Evolutionary conservation across 805 yeast genomes (phyloP), one percentile per base, ranked within the genome.

Genomic region (Saccharomycopsis lassenensis): DNA sequence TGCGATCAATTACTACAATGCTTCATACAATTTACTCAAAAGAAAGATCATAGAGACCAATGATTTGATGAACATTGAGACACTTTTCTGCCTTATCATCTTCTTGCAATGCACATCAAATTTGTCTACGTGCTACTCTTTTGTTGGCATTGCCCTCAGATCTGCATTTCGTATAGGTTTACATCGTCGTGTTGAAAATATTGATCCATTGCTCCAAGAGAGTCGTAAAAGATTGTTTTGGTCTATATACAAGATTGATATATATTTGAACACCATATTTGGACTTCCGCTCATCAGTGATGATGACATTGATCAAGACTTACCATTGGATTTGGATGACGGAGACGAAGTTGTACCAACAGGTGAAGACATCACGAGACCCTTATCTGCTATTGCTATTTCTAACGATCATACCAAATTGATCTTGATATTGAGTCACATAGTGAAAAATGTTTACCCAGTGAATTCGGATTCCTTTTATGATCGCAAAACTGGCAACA

Each of bases 241-340:
- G 82, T 79, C 95, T 1, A 77, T 86, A 44, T 80, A 82, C 54
- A 86, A 86, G 54, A 80, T 85, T 79, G 95, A 87, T 51, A 74
- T 84, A 29, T 86, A 87, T 53, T 82, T 85, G 49, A 83, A 82
- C 53, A 80, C 94, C 6, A 75, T 86, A 61, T 54, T 87, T 45
- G 95, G 95, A 1, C 62, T 86, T 34, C 96, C 96, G 1, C 62
- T 84, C 40, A 70, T 85, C 12, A 62, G 72, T 33, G 80, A 77
- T 43, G 82, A 77, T 44, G 94, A 84, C 47, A 76, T 83, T 45
- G 94, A 86, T 57, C 95, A 86, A 54, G 87, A 79, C 34, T 63
- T 84, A 45, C 95, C 95, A 1, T 59, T 69, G 23, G 94, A 85
- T 50, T 59, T 84, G 24, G 24, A 29, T 10, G 33, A 29, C 29